Percentiles rank a stretch among this genome's conserved stretches.
phyloP scores from a whole-genome alignment of 176 grass and related monocot genomes.

The Guadua angustifolia region DNA sequence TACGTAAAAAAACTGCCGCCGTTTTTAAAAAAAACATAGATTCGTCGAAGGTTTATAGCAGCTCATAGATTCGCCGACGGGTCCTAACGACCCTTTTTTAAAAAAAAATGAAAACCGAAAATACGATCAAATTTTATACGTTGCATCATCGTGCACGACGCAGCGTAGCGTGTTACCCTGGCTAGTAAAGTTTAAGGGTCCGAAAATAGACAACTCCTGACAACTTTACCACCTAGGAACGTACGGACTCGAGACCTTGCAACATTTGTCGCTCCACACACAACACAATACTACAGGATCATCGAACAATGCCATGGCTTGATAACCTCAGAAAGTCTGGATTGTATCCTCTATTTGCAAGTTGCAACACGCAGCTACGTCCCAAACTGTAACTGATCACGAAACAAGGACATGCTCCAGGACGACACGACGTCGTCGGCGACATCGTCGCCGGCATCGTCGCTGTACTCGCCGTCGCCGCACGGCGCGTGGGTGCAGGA shows the following conservation, averaged over 20 bases:
- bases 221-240: conserved; percentile 38
- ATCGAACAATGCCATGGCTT: conserved; percentile 34
- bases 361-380: background rate
- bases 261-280: conserved; percentile 29
- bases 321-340: conserved; percentile 1
- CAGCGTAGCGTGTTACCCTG: too few relatives aligned
- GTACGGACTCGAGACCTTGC: conserved; percentile 41
- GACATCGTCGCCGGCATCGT: conserved; percentile 56
- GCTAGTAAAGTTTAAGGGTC: too few relatives aligned
- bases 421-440: conserved; percentile 49
- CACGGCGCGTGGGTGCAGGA: conserved; percentile 41
- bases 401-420: background rate
- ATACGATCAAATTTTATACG: too few relatives aligned
- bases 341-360: too few relatives aligned
- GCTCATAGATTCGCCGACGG: too few relatives aligned
- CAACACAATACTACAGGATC: background rate
- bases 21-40: too few relatives aligned
- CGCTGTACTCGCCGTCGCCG: conserved; percentile 49
- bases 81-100: too few relatives aligned
- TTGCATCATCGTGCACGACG: too few relatives aligned
- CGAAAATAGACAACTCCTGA: background rate
- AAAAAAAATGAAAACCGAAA: too few relatives aligned
- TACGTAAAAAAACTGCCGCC: too few relatives aligned
- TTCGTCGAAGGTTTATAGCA: too few relatives aligned
- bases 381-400: background rate